These are phyloP conservation scores for Groenewaldozyma tartarivorans DNA, from an alignment of 805 yeast species.

Conservation along the genomic window DNA sequence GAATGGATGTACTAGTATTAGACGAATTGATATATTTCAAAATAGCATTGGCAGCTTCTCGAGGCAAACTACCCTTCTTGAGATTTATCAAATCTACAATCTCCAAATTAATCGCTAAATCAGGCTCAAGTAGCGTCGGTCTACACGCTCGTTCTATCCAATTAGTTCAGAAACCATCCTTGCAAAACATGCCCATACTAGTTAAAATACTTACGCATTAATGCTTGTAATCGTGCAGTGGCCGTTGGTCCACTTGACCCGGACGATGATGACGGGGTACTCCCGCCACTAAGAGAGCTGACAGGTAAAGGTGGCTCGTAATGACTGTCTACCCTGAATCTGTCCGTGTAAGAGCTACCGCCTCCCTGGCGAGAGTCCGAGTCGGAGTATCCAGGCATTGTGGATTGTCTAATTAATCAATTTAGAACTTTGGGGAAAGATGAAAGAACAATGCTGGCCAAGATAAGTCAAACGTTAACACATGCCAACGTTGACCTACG, in stretches of 20 bases:
- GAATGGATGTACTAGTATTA: slow-evolving; percentile 73
- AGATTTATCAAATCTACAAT: slow-evolving; percentile 90
- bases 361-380: slow-evolving; percentile 5
- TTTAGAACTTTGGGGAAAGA: too few species aligned
- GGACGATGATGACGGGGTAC: slow-evolving; percentile 5
- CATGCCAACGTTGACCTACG: background rate
- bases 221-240: slow-evolving; percentile 15
- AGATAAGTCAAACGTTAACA: background rate
- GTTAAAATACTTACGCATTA: slow-evolving; percentile 20
- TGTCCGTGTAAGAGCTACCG: slow-evolving; percentile 22
- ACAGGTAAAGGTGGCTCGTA: background rate
- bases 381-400: slow-evolving; percentile 10
- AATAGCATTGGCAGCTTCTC: slow-evolving; percentile 85
- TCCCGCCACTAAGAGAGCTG: slow-evolving; percentile 2
- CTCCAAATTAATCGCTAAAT: slow-evolving; percentile 77
- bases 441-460: slow-evolving; percentile 1
- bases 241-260: slow-evolving; percentile 9
- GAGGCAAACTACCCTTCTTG: slow-evolving; percentile 81
- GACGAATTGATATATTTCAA: slow-evolving; percentile 74
- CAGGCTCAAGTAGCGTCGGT: slow-evolving; percentile 74
- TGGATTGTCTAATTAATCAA: too few species aligned
- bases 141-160: slow-evolving; percentile 71
- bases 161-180: background rate
- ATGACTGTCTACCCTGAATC: slow-evolving; percentile 21
- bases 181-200: slow-evolving; percentile 10